A percentile compares a stretch with the other conserved stretches of the same genome.
Evolutionary conservation across 2,329 filamentous ascomycete species (phyloP).

Genomic region (Aureobasidium lini): DNA sequence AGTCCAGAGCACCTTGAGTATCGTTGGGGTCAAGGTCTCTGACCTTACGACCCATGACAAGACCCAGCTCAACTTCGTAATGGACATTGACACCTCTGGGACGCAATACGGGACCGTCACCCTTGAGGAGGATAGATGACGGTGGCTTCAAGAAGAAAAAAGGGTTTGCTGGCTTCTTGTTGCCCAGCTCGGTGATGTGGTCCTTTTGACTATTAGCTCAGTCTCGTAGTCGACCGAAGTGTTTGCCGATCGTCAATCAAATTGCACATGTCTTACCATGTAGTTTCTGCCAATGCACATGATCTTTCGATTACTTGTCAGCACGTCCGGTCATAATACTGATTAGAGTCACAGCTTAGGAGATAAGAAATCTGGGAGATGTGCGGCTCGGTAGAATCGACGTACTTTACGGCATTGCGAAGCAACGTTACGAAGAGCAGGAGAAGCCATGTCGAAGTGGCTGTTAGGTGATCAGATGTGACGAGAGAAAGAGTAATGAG

Average conservation of each 20-base stretch:
- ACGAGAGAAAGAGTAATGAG: not conserved
- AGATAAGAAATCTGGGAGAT: not conserved
- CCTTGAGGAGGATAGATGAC: constrained; percentile 73
- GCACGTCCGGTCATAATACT: not conserved
- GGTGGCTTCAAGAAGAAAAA: constrained; percentile 99
- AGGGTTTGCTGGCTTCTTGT: constrained; percentile 71
- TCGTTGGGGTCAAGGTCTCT: constrained; percentile 70
- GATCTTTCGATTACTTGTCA: constrained; percentile 44
- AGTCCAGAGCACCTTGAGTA: constrained; percentile 66
- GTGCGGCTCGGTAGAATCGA: not conserved
- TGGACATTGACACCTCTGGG: constrained; percentile 80
- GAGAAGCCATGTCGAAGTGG: constrained; percentile 24
- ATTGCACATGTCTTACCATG: constrained; percentile 40
- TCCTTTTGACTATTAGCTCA: constrained; percentile 40
- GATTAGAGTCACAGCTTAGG: not conserved
- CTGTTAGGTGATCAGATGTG: not conserved
- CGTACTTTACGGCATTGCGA: constrained; percentile 40
- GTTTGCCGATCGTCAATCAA: not conserved
- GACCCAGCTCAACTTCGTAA: constrained; percentile 89
- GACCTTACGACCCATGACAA: constrained; percentile 77
- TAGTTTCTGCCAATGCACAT: constrained; percentile 96
- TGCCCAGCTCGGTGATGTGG: constrained; percentile 74
- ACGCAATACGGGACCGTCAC: constrained; percentile 69
- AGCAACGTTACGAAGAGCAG: constrained; percentile 11
- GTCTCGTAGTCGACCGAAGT: not conserved